A percentile compares a stretch with the other conserved stretches of the same genome.
Conservation (phyloP, 2,329 filamentous ascomycete genomes). For the Aspergillus piperis region DNA sequence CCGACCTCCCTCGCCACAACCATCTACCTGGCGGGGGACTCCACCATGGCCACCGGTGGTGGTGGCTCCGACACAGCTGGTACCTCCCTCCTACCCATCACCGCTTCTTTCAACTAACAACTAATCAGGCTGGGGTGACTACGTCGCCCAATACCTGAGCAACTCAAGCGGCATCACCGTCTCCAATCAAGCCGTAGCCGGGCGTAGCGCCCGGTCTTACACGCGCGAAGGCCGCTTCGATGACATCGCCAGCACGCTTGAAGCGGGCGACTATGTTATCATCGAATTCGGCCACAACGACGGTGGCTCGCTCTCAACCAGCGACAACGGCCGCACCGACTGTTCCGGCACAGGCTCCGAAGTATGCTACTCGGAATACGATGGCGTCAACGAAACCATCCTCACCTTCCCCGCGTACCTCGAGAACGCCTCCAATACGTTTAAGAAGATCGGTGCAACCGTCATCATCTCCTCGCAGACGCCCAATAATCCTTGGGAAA, state of each 20-base stretch:
- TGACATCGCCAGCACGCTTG: slow-evolving; percentile 55
- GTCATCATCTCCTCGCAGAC: slow-evolving; percentile 63
- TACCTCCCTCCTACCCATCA: slow-evolving; percentile 11
- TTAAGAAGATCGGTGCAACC: slow-evolving; percentile 59
- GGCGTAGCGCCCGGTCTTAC: slow-evolving; percentile 67
- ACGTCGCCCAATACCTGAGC: slow-evolving; percentile 55
- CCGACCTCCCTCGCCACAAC: slow-evolving; percentile 28
- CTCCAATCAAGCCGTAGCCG: slow-evolving; percentile 66
- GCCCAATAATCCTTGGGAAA: slow-evolving; percentile 65
- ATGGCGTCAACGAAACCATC: slow-evolving; percentile 57
- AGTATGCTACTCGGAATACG: slow-evolving; percentile 56
- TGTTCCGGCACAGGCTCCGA: slow-evolving; percentile 58
- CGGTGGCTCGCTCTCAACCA: slow-evolving; percentile 54
- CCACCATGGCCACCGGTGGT: slow-evolving; percentile 35
- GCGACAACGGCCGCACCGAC: slow-evolving; percentile 64
- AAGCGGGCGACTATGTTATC: slow-evolving; percentile 64
- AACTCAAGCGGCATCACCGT: slow-evolving; percentile 49
- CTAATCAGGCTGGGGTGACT: slow-evolving; percentile 62
- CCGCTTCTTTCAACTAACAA: background rate
- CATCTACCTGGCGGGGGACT: slow-evolving; percentile 38
- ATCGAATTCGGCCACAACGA: slow-evolving; percentile 76
- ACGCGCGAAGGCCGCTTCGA: slow-evolving; percentile 67
- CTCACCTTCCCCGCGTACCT: slow-evolving; percentile 64
- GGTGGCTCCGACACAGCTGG: slow-evolving; percentile 27
- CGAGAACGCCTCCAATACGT: slow-evolving; percentile 56